Conservation (phyloP, 176 grass and related monocot genomes). For the Ampelocalamus luodianensis region DNA sequence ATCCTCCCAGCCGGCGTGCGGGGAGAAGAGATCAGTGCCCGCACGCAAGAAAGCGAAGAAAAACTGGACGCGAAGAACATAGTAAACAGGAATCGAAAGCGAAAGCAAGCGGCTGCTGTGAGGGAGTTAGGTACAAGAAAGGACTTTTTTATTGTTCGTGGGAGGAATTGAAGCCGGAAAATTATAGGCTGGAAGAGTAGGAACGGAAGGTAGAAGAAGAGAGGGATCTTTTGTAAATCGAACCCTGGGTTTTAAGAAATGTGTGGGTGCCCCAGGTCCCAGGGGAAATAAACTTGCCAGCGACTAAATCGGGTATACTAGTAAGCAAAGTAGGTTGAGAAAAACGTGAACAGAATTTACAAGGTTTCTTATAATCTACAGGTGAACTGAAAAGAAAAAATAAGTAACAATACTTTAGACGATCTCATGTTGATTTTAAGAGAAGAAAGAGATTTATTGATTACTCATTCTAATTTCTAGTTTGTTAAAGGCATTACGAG, state of each 20-base stretch:
- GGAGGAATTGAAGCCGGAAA: not conserved
- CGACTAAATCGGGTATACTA: too few species aligned
- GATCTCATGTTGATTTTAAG: not conserved
- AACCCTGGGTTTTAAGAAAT: not conserved
- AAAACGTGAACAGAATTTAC: not conserved
- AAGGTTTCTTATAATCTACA: not conserved
- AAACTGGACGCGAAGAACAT: not conserved
- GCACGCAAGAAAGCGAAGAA: not conserved
- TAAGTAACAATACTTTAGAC: not conserved
- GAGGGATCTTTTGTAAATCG: not conserved
- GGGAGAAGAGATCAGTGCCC: not conserved
- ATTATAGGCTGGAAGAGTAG: not conserved
- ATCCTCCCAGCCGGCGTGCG: not conserved
- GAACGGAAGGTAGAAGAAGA: not conserved
- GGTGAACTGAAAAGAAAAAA: not conserved
- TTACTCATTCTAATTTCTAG: not conserved
- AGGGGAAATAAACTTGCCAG: not conserved
- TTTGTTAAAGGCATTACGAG: too few species aligned
- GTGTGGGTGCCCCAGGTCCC: not conserved
- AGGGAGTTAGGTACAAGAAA: constrained; percentile 20
- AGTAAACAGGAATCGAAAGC: not conserved
- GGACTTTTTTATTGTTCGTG: constrained; percentile 22
- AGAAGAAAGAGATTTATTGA: not conserved
- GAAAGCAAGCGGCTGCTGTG: not conserved
- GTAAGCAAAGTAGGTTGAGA: not conserved